A percentile compares a stretch with the other conserved stretches of the same genome.
Evolutionary conservation across 1,284 basidiomycete species (phyloP).

Genomic region (Trichosporon inkin): DNA sequence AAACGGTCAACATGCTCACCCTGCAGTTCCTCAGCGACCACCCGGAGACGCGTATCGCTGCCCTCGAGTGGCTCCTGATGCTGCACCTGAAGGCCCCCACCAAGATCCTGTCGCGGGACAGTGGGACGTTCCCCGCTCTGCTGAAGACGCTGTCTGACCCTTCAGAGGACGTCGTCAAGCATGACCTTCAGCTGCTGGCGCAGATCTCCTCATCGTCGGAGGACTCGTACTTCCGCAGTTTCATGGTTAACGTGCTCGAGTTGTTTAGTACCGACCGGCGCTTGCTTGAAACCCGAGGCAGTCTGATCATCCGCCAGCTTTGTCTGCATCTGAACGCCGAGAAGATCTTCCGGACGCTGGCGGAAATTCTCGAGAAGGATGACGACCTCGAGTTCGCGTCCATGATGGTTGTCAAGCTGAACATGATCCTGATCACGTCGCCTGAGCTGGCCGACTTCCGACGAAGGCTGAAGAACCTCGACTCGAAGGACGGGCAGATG

Average conservation of each 20-base stretch:
- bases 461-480: slow-evolving; percentile 83
- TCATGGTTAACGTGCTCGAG: slow-evolving; percentile 91
- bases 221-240: slow-evolving; percentile 89
- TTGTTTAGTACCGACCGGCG: slow-evolving; percentile 92
- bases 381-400: slow-evolving; percentile 97
- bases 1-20: slow-evolving; percentile 86
- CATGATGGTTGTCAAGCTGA: slow-evolving; percentile 95
- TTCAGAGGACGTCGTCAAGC: slow-evolving; percentile 95
- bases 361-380: slow-evolving; percentile 96
- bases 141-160: slow-evolving; percentile 95
- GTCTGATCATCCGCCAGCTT: slow-evolving; percentile 91
- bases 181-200: slow-evolving; percentile 89
- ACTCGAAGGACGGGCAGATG: slow-evolving; percentile 88
- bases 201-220: slow-evolving; percentile 89
- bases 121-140: slow-evolving; percentile 91
- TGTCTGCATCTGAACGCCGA: slow-evolving; percentile 94
- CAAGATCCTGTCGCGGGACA: slow-evolving; percentile 94
- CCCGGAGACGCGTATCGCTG: slow-evolving; percentile 91
- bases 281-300: slow-evolving; percentile 85
- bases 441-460: slow-evolving; percentile 93
- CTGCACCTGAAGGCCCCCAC: slow-evolving; percentile 94
- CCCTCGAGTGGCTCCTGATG: slow-evolving; percentile 98
- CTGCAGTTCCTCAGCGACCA: slow-evolving; percentile 93
- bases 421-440: slow-evolving; percentile 93
- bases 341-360: slow-evolving; percentile 89